Evolutionary conservation across 2,329 filamentous ascomycete genomes (phyloP), one percentile per base, ranked within the genome.

Genomic region (Scytalidium lignicola): DNA sequence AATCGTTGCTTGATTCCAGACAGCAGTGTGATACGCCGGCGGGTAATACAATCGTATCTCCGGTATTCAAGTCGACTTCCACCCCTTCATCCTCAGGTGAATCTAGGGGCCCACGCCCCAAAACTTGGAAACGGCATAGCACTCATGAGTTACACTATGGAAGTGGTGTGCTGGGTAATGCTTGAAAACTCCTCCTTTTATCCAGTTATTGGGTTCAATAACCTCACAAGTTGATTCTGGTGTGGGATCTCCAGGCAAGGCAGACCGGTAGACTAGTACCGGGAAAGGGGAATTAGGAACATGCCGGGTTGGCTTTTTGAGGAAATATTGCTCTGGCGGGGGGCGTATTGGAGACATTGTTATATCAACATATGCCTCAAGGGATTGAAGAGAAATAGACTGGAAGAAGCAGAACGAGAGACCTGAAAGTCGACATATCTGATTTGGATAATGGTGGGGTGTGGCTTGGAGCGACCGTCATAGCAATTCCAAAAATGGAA

Each of bases 111-210:
- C 63, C 65, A 18, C 60, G 56, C 5, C 65, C 66, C n/a, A 69
- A 53, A 32, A 62, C n/a, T n/a, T n/a, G 50, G 63, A 59, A 9
- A 64, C 54, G 18, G 65, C 65, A 50, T 69, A 69, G 50, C 65
- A 68, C 54, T 69, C 65, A 54, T 69, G 65, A 2, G 64, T 65
- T 19, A 68, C 66, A 20, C 62, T 62, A 53, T 69, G 66, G 49
- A 66, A 68, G 37, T 58, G 55, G 47, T 58, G 55, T 13, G 51
- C 47, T 9, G 46, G 19, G 26, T 53, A 52, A 43, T 58, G 55
- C 20, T 55, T 58, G 49, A 59, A 59, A 8, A 59, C 51, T 17
- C 57, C 52, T 5, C 52, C 55, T 47, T 66, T 66, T 41, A 64
- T 54, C 65, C 66, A 68, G 19, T 58, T 54, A 49, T 68, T 62